Evolutionary conservation across 495 filamentous ascomycete genomes (phyloP), one percentile per base, ranked within the genome.

Genomic region (Podospora pseudopauciseta): DNA sequence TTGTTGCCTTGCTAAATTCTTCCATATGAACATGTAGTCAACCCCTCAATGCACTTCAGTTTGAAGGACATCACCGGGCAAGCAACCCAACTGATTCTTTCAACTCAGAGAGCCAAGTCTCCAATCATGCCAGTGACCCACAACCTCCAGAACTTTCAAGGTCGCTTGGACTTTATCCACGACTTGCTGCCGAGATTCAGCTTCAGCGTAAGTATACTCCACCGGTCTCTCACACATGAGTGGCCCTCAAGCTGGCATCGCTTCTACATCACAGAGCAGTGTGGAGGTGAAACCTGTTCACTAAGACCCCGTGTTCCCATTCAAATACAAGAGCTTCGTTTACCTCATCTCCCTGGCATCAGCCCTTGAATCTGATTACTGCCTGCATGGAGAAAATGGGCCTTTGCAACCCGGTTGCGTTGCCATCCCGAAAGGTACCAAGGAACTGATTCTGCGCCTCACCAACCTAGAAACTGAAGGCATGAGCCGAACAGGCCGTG

Each of bases 241-340:
- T 18, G 2, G 4, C n/a, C 26, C 28, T 6, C 3, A 23, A 23
- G 27, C 26, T 58, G n/a, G 32, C 63, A 39, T 6, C 11, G 34
- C 5, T 39, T 39, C 6, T 18, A 1, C 5, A 70, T 32, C 71
- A 69, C 23, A 60, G 65, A 53, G 56, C 55, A 16, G 3, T 49
- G 15, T 39, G 5, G 30, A 70, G 26, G 74, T 77, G 54, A 65
- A 13, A 19, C 75, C 73, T 3, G 68, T 77, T 44, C 75, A 75
- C 67, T 77, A 79, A 60, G 75, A 77, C 58, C 70, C 76, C 20
- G 69, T 77, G 19, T 68, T 60, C 44, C 69, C 71, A 15, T 78
- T 78, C 73, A 78, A 77, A 58, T 76, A 75, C 71, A 79, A 78
- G 71, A 79, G 76, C 65, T 79, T 78, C 56, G 76, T 79, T 55